Conservation (phyloP, 305 asterid species). For the Fraxinus angustifolia region DNA sequence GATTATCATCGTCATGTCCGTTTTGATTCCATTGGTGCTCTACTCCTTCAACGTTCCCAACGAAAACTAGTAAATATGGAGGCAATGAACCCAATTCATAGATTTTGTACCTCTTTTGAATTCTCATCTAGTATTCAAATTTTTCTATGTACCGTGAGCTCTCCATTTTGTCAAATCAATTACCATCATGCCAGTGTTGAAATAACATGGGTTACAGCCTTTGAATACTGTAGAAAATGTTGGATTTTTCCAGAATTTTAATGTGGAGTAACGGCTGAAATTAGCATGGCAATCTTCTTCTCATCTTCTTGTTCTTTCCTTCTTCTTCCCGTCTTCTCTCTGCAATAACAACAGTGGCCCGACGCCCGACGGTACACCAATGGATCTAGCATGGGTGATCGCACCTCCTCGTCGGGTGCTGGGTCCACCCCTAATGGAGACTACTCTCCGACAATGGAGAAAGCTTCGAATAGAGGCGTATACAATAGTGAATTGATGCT, state of each 20-base stretch:
- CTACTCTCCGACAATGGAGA: conserved; percentile 53
- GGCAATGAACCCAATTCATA: conserved; percentile 78
- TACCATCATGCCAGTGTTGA: conserved; percentile 93
- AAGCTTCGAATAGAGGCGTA: conserved; percentile 46
- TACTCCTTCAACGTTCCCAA: conserved; percentile 58
- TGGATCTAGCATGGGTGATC: too few species aligned
- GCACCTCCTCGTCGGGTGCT: too few species aligned
- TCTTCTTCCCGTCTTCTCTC: too few species aligned
- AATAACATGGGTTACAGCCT: conserved; percentile 52
- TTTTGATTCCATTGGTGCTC: conserved; percentile 91
- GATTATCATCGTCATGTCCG: conserved; percentile 76
- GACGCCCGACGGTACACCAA: too few species aligned
- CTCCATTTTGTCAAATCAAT: conserved; percentile 59
- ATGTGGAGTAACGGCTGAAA: conserved; percentile 63
- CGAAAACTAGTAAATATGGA: conserved; percentile 65
- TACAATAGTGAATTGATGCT: conserved; percentile 42
- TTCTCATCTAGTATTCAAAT: conserved; percentile 70
- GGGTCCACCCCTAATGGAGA: conserved; percentile 23
- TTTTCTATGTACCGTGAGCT: conserved; percentile 30
- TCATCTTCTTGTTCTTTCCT: too few species aligned
- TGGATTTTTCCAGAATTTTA: conserved; percentile 56
- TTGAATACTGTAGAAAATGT: conserved; percentile 34
- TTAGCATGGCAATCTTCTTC: conserved; percentile 68
- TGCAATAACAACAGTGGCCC: too few species aligned
- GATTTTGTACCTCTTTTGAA: conserved; percentile 56